Evolutionary conservation across 768 basidiomycete species (phyloP), one percentile per base, ranked within the genome.

Genomic region (Tulasnella sp.): DNA sequence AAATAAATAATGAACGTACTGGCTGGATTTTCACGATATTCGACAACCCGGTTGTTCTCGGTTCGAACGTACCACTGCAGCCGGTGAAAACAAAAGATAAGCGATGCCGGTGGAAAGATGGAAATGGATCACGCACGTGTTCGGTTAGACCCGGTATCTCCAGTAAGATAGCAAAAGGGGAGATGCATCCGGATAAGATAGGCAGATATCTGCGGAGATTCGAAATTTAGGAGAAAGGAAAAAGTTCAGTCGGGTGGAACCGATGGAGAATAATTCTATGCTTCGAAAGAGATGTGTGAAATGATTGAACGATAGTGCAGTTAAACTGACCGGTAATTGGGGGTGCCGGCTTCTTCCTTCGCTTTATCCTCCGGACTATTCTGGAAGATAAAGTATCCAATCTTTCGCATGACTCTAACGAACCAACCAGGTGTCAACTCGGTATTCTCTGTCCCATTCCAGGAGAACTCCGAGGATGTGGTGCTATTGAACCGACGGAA

Each of bases 111-210:
- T 26, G 34, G 34, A 38, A 38, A 15, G 34, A 38, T 38, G 5
- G 34, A 38, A 15, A 5, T 38, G 4, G 15, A 32, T 48, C 21
- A 63, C 67, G 63, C 83, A 87, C 87, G 54, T 78, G 76, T 61
- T 82, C 83, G 1, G 86, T 90, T 10, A 90, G 70, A 15, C 85
- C 84, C 0, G 89, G 89, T 27, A 92, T 86, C 65, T 86, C 85
- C 29, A 91, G 75, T n/a, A 92, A 75, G 51, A 90, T 85, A 17
- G 84, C 79, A 65, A 92, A 88, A 0, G 69, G 69, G 21, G 56
- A 30, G 3, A 65, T 15, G 21, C 61, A 34, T 11, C 63, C 64
- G 9, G 63, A 56, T 10, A 64, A n/a, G 30, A 65, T 64, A 10
- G 64, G 64, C 15, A 61, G 32, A 24, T 61, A 61, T 17, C 63